A percentile compares a stretch with the other conserved stretches of the same genome.
Conservation (phyloP, 352 stramenopile genomes). For the Pythium scleroteichum region DNA sequence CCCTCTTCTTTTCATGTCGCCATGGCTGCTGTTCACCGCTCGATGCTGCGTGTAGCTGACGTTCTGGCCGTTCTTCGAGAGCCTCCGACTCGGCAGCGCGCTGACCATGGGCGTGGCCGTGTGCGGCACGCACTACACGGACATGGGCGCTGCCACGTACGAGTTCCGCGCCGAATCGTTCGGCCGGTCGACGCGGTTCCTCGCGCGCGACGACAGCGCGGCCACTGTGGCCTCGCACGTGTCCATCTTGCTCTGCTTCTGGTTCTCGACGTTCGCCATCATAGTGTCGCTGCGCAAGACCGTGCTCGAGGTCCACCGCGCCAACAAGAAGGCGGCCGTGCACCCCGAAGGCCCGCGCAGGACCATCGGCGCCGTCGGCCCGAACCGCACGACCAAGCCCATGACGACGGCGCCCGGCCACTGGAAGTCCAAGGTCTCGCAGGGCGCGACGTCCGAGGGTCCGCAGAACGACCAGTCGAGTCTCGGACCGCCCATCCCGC, state of each 20-base stretch:
- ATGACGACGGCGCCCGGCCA: not conserved
- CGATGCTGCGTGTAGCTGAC: constrained; percentile 34
- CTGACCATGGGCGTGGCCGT: constrained; percentile 67
- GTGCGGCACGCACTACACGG: constrained; percentile 61
- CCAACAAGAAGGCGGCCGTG: constrained; percentile 11
- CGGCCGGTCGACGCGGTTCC: constrained; percentile 20
- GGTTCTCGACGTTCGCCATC: constrained; percentile 28
- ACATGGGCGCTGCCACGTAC: constrained; percentile 53
- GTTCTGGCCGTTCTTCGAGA: constrained; percentile 59
- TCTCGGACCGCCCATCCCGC: not conserved
- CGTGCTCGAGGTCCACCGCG: not conserved
- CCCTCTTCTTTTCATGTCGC: not conserved
- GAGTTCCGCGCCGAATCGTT: constrained; percentile 24
- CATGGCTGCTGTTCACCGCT: too few relatives aligned
- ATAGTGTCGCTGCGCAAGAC: constrained; percentile 30
- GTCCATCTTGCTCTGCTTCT: constrained; percentile 57
- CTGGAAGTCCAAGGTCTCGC: not conserved
- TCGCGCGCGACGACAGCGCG: constrained; percentile 38
- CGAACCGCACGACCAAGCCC: constrained; percentile 3
- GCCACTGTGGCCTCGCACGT: constrained; percentile 42
- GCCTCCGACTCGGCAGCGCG: constrained; percentile 49
- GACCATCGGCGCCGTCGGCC: constrained; percentile 1
- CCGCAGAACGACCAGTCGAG: constrained; percentile 6
- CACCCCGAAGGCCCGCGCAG: constrained; percentile 16
- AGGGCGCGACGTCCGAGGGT: constrained; percentile 2